Evolutionary conservation across 768 basidiomycete species (phyloP).

Genomic region (Agaricus subrufescens): DNA sequence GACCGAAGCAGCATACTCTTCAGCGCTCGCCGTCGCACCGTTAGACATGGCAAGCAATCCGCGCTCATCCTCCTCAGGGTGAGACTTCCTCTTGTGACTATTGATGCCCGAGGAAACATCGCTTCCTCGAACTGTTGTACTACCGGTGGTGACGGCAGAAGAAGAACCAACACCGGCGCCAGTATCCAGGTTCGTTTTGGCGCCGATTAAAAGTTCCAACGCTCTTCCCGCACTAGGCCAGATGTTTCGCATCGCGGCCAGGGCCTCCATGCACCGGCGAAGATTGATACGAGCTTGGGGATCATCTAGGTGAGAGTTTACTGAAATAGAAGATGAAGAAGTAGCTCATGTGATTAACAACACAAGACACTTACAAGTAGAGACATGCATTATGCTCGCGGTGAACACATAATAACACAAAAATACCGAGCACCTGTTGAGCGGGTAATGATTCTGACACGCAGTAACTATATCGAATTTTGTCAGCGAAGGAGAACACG

Average conservation of each 20-base stretch:
- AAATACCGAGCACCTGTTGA: slow-evolving; percentile 63
- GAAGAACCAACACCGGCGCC: slow-evolving; percentile 16
- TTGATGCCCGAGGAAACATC: slow-evolving; percentile 19
- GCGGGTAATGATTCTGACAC: slow-evolving; percentile 59
- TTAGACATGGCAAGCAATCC: neutral
- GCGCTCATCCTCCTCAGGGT: slow-evolving; percentile 15
- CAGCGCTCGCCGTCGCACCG: slow-evolving; percentile 1
- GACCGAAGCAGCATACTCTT: slow-evolving; percentile 8
- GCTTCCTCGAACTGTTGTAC: neutral
- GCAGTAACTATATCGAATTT: slow-evolving; percentile 35
- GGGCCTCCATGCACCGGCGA: slow-evolving; percentile 59
- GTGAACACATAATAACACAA: slow-evolving; percentile 78
- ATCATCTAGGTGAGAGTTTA: slow-evolving; percentile 59
- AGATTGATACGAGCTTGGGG: slow-evolving; percentile 67
- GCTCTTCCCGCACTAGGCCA: slow-evolving; percentile 80
- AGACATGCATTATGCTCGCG: slow-evolving; percentile 76
- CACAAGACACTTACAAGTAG: slow-evolving; percentile 46
- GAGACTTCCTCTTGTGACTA: slow-evolving; percentile 58
- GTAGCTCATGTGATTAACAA: neutral
- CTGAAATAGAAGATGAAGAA: slow-evolving; percentile 25
- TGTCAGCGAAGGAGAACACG: neutral
- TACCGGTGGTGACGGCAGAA: slow-evolving; percentile 5
- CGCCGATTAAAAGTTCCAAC: slow-evolving; percentile 64
- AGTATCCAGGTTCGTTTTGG: slow-evolving; percentile 36
- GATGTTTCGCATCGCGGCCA: slow-evolving; percentile 58